These are phyloP conservation scores for Miscanthus lutarioriparius DNA, from an alignment of 176 grass and related monocot genomes.

Conservation along the genomic window DNA sequence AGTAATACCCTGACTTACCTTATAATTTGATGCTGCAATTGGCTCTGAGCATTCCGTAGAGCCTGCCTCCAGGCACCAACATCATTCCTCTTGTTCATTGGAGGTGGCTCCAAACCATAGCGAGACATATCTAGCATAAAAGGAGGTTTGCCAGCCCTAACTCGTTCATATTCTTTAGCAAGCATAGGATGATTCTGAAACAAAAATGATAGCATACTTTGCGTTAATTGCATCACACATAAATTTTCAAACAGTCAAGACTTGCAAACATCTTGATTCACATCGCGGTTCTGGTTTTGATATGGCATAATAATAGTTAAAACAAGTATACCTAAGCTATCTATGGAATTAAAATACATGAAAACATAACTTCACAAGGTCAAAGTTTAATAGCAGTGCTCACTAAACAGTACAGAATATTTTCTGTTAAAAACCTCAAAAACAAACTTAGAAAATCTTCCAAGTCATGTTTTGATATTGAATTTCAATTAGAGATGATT, in stretches of 20 bases:
- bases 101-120: conserved; percentile 91
- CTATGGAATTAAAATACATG: neutral
- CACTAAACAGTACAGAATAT: neutral
- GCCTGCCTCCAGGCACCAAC: conserved; percentile 87
- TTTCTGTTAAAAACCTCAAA: neutral
- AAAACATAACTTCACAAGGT: neutral
- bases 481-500: neutral
- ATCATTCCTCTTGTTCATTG: conserved; percentile 80
- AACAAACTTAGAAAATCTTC: neutral
- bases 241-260: conserved; percentile 13
- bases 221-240: neutral
- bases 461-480: neutral
- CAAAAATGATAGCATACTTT: conserved; percentile 22
- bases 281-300: neutral
- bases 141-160: conserved; percentile 91
- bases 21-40: conserved; percentile 90
- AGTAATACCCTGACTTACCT: conserved; percentile 47
- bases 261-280: neutral
- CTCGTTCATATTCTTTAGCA: conserved; percentile 92
- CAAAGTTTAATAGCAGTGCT: neutral
- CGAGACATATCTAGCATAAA: conserved; percentile 92
- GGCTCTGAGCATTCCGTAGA: conserved; percentile 79
- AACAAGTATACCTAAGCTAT: neutral
- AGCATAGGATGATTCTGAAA: conserved; percentile 95
- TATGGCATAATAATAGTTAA: neutral